Evolutionary conservation across 805 yeast genomes (phyloP).

Genomic region (Candida oleophila): DNA sequence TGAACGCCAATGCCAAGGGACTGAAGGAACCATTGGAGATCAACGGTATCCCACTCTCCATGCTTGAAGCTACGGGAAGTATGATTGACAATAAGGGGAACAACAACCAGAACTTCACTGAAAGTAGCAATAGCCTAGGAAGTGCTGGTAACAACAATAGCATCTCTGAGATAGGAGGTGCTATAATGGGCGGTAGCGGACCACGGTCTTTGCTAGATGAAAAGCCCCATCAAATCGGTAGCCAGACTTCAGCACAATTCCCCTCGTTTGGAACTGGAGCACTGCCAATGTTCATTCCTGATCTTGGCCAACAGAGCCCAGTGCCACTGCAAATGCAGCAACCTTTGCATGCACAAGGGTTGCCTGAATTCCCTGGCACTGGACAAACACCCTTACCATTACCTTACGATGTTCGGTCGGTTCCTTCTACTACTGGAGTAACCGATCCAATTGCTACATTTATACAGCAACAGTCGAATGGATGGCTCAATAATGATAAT

Average conservation of each 20-base stretch:
- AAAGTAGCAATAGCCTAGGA: not conserved
- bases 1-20: conserved; percentile 57
- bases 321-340: conserved; percentile 2
- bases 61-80: conserved; percentile 82
- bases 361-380: not conserved
- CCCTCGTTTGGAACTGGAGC: conserved; percentile 2
- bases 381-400: conserved; percentile 6
- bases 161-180: not conserved
- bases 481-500: conserved; percentile 71
- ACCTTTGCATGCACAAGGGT: conserved; percentile 4
- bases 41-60: conserved; percentile 65
- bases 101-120: not conserved
- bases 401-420: conserved; percentile 7
- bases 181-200: not conserved
- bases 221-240: not conserved
- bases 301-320: not conserved
- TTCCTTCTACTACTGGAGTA: conserved; percentile 8
- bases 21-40: conserved; percentile 54
- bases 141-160: conserved; percentile 4
- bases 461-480: conserved; percentile 78
- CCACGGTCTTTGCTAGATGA: not conserved
- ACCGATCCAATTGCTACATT: conserved; percentile 51
- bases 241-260: not conserved
- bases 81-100: conserved; percentile 27
- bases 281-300: conserved; percentile 4